Evolutionary conservation across 2,329 filamentous ascomycete species (phyloP), one percentile per base, ranked within the genome.

Genomic region (Cyphellophora europaea): DNA sequence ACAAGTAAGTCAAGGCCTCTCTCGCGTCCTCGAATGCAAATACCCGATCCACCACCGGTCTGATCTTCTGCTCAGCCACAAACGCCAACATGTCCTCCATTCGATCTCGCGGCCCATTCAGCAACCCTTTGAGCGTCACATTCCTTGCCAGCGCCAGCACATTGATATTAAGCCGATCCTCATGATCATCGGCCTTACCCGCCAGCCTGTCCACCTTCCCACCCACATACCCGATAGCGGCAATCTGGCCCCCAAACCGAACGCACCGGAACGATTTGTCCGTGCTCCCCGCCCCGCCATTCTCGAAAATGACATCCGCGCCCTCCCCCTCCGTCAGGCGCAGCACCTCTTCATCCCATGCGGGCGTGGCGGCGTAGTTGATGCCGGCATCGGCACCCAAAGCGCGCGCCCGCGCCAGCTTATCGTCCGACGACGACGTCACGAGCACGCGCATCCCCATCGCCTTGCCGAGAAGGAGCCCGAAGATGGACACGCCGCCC

Each of bases 41-140:
- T 1, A 56, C 46, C 2, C 38, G 49, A 40, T 66, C 60, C 14
- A 66, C 54, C 8, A 63, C 56, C 1, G 58, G 58, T 6, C 44
- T 50, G 15, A 62, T 52, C 32, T 48, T 38, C 12, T 56, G 52
- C 33, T 40, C 40, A 33, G 58, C 53, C 18, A 55, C 57, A 42
- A 59, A 61, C 12, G 29, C 27, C 8, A 46, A 21, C 53, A 60
- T 55, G 36, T 61, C 57, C 43, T 62, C 57, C 23, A 62, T 69
- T 27, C 66, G 58, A 42, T 74, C 71, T 43, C 65, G 66, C 1
- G 77, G 74, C 0, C 77, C 78, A 51, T 80, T 79, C 17, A 80
- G 48, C 5, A 81, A 69, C 0, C 78, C 69, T 51, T 71, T 72
- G 5, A 74, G 48, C 2, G 69, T 72, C 1, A 72, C 65, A 28